These are phyloP conservation scores for Eucalyptus polyanthemos DNA, from an alignment of 345 rosid genomes.

Conservation along the genomic window DNA sequence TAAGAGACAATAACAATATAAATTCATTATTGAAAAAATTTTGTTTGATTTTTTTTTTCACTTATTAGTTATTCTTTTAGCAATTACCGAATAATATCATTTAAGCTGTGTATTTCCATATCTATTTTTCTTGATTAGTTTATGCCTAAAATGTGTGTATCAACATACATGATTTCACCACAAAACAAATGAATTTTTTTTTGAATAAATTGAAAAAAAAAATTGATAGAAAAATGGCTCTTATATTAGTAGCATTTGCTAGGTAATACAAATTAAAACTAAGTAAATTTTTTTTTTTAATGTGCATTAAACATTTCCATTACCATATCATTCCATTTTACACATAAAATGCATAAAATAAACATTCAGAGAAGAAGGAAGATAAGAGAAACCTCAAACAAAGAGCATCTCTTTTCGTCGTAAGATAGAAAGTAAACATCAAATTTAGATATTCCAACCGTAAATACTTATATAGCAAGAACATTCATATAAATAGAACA, in stretches of 20 bases:
- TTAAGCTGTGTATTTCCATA: neutral
- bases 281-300: too few species aligned
- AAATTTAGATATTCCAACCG: accelerated
- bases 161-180: neutral
- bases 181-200: neutral
- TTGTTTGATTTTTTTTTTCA: neutral
- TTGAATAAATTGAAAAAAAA: too few species aligned
- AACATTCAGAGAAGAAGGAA: neutral
- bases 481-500: too few species aligned
- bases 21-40: too few species aligned
- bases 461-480: too few species aligned
- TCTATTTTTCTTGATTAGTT: neutral
- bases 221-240: neutral
- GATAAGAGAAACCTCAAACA: neutral
- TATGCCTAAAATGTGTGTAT: neutral
- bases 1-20: too few species aligned
- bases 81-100: neutral
- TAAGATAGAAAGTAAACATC: too few species aligned
- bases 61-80: neutral
- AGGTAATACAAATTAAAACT: too few species aligned
- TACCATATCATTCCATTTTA: neutral
- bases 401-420: too few species aligned
- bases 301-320: neutral
- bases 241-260: too few species aligned
- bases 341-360: neutral